These are phyloP conservation scores for Monosporascus sp. DNA, from an alignment of 2,329 filamentous ascomycete species.

Conservation along the genomic window DNA sequence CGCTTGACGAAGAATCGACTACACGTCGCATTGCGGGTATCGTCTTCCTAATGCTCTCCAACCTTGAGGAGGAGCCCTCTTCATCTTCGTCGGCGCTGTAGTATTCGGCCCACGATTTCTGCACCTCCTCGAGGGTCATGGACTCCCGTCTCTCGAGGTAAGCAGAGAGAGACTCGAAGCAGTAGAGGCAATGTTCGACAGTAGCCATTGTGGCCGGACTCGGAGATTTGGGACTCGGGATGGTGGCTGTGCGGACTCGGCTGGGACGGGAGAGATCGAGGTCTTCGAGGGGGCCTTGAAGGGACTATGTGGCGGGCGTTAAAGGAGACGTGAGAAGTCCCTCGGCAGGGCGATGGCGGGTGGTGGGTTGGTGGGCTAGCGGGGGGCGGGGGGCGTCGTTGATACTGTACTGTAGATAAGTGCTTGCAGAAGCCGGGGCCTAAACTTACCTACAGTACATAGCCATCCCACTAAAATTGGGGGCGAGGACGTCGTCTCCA, in stretches of 20 bases:
- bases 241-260: not conserved
- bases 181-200: constrained; percentile 80
- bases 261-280: not conserved
- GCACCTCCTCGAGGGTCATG: constrained; percentile 62
- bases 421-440: too few relatives aligned
- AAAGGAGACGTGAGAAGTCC: too few relatives aligned
- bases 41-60: constrained; percentile 23
- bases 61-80: constrained; percentile 17
- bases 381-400: too few relatives aligned
- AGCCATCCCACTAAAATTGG: too few relatives aligned
- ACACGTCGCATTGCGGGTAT: constrained; percentile 22
- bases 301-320: not conserved
- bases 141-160: constrained; percentile 66
- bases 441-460: too few relatives aligned
- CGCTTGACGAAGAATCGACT: constrained; percentile 20
- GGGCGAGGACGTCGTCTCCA: too few relatives aligned
- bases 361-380: too few relatives aligned
- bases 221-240: not conserved
- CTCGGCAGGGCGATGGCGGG: too few relatives aligned
- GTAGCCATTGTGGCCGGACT: constrained; percentile 64
- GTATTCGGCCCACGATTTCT: constrained; percentile 56
- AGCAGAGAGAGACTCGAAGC: constrained; percentile 81
- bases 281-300: not conserved
- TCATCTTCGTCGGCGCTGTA: constrained; percentile 14
- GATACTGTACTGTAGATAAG: too few relatives aligned